These are phyloP conservation scores for Paramecium biaurelia DNA, from an alignment of 73 alveolate species.

Conservation along the genomic window DNA sequence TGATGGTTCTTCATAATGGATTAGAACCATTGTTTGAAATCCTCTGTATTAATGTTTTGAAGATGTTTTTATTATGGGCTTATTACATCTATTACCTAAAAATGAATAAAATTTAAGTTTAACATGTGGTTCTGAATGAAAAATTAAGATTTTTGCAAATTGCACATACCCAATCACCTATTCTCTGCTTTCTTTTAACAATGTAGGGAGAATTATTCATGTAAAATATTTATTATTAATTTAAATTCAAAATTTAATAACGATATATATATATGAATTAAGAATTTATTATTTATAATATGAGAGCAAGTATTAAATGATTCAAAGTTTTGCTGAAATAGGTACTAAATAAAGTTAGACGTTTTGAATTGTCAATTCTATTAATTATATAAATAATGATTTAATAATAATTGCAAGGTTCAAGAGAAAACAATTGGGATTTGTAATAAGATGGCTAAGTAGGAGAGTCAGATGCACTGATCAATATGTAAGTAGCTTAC, in stretches of 20 bases:
- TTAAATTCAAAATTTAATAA: neutral
- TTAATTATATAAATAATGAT: neutral
- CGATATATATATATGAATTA: neutral
- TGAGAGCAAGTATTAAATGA: neutral
- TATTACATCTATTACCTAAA: neutral
- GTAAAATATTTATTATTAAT: neutral
- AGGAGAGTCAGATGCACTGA: neutral
- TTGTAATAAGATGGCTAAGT: neutral
- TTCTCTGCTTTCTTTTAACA: neutral
- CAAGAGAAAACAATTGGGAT: neutral
- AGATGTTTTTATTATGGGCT: neutral
- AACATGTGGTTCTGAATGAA: slow-evolving; percentile 67
- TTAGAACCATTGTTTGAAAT: neutral
- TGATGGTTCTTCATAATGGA: neutral
- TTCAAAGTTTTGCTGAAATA: neutral
- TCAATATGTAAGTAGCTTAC: neutral
- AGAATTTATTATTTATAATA: neutral
- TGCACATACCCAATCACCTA: slow-evolving; percentile 71
- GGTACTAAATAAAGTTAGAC: neutral
- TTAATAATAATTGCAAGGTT: neutral
- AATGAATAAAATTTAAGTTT: neutral
- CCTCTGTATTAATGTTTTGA: neutral
- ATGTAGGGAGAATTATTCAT: slow-evolving; percentile 5
- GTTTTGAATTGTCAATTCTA: neutral
- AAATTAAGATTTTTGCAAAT: slow-evolving; percentile 67